Percentiles rank a stretch among this genome's conserved stretches.
Evolutionary conservation across 148 eudicot genomes (phyloP).

Genomic region (Silene conica): DNA sequence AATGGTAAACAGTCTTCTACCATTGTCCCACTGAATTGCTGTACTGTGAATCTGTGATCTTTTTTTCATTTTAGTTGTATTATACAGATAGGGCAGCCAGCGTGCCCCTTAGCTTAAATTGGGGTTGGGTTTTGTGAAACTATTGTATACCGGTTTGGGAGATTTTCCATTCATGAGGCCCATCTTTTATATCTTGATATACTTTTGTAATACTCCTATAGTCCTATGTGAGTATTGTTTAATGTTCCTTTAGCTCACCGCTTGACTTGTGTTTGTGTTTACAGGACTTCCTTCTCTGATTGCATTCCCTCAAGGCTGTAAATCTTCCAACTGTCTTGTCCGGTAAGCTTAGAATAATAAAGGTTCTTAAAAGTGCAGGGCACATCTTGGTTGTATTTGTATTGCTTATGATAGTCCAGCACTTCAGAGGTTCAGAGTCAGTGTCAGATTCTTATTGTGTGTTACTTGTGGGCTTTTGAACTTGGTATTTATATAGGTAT

Average conservation of each 20-base stretch:
- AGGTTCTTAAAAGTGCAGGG: constrained; percentile 7
- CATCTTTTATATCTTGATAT: background rate
- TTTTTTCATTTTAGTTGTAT: background rate
- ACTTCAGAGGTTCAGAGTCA: background rate
- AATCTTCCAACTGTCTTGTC: constrained; percentile 51
- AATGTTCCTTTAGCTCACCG: background rate
- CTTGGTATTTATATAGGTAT: constrained; percentile 44
- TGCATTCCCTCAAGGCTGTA: constrained; percentile 79
- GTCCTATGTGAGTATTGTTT: no score
- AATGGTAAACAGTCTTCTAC: constrained; percentile 39
- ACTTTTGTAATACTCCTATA: background rate
- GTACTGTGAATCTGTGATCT: background rate
- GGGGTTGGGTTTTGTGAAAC: background rate
- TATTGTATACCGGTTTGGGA: background rate
- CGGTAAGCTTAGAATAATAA: constrained; percentile 46
- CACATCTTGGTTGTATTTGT: background rate
- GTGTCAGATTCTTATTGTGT: background rate
- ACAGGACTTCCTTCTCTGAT: constrained; percentile 72
- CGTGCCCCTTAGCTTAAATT: background rate
- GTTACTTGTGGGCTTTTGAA: background rate
- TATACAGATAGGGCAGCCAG: background rate
- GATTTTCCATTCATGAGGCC: background rate
- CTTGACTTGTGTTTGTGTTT: constrained; percentile 8
- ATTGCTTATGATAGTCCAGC: background rate
- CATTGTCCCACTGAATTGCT: background rate